Evolutionary conservation across 352 stramenopile species (phyloP).

Genomic region (Phytopythium montanum): DNA sequence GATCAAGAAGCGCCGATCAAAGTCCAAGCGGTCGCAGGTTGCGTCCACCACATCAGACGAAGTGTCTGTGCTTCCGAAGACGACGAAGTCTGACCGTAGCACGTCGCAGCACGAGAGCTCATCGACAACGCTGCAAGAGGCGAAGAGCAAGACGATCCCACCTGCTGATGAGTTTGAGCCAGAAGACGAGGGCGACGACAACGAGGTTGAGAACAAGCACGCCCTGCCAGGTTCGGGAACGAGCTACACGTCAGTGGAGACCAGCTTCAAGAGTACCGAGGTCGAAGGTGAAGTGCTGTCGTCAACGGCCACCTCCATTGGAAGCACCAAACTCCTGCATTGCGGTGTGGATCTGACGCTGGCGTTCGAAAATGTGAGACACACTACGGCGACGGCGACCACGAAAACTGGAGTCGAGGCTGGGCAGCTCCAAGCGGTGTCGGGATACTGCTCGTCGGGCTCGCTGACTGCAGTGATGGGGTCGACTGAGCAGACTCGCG

Average conservation of each 20-base stretch:
- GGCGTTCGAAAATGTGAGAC: constrained; percentile 21
- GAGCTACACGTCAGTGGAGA: neutral
- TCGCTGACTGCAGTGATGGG: constrained; percentile 19
- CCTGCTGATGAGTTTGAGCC: neutral
- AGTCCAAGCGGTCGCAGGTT: neutral
- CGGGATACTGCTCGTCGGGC: constrained; percentile 18
- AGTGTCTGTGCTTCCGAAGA: neutral
- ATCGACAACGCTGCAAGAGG: neutral
- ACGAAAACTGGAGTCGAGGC: constrained; percentile 1
- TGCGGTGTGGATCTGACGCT: constrained; percentile 11
- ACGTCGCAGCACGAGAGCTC: neutral
- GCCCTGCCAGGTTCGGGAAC: neutral
- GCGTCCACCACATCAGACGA: neutral
- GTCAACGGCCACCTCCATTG: neutral
- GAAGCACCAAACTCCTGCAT: constrained; percentile 4
- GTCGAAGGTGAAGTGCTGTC: neutral
- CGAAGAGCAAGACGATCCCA: neutral
- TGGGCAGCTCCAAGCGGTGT: constrained; percentile 11
- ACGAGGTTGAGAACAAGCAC: neutral
- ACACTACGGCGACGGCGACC: neutral
- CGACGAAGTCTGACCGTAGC: neutral
- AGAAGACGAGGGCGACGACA: neutral
- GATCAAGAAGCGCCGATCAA: constrained; percentile 3
- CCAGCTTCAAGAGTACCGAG: neutral
- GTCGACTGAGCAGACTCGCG: constrained; percentile 10